Evolutionary conservation across 2,329 filamentous ascomycete species (phyloP).

Genomic region (Epichloe baconii): DNA sequence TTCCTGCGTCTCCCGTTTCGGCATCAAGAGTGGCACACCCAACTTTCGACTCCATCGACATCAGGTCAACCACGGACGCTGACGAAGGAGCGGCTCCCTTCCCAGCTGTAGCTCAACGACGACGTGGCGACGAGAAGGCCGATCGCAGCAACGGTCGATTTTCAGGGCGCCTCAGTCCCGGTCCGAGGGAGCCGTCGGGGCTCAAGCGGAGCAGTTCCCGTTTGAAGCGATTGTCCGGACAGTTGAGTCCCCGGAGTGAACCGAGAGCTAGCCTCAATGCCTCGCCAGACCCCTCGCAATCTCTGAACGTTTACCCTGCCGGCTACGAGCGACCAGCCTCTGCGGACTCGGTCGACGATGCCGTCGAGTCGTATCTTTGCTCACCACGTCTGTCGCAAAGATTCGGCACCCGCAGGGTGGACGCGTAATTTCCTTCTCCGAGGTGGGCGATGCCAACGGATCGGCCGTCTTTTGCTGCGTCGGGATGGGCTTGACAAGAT

Average conservation of each 20-base stretch:
- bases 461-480: slow-evolving; percentile 93
- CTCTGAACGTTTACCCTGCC: slow-evolving; percentile 21
- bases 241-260: slow-evolving; percentile 28
- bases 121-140: slow-evolving; percentile 34
- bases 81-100: slow-evolving; percentile 61
- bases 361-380: slow-evolving; percentile 72
- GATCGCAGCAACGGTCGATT: slow-evolving; percentile 32
- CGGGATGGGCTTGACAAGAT: slow-evolving; percentile 92
- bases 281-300: slow-evolving; percentile 14
- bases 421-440: slow-evolving; percentile 84
- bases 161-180: slow-evolving; percentile 37
- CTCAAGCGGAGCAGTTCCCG: slow-evolving; percentile 44
- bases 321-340: slow-evolving; percentile 64
- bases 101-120: slow-evolving; percentile 52
- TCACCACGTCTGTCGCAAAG: slow-evolving; percentile 73
- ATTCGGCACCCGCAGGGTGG: slow-evolving; percentile 77
- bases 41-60: slow-evolving; percentile 13
- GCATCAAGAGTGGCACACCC: slow-evolving; percentile 9
- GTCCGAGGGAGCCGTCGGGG: slow-evolving; percentile 29
- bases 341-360: slow-evolving; percentile 76
- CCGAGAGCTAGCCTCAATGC: slow-evolving; percentile 18
- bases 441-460: slow-evolving; percentile 85
- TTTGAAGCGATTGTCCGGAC: slow-evolving; percentile 43
- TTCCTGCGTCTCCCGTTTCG: slow-evolving; percentile 8
- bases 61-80: slow-evolving; percentile 21